A percentile compares a stretch with the other conserved stretches of the same genome.
These are phyloP conservation scores for Chloromonas sp. DNA, from an alignment of 163 green algal genomes.

Conservation along the genomic window DNA sequence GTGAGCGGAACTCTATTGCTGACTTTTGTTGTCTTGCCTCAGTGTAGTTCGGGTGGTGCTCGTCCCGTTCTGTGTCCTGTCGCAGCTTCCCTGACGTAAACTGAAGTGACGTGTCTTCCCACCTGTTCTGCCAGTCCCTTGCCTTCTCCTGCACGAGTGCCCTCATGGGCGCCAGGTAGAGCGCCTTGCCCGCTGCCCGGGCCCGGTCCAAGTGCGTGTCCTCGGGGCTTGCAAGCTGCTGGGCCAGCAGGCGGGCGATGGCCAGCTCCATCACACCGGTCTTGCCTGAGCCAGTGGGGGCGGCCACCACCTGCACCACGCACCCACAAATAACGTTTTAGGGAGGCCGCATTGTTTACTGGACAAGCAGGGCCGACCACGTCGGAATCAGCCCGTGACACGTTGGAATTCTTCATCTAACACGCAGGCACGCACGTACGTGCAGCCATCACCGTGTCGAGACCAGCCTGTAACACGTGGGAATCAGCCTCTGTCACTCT, in stretches of 20 bases:
- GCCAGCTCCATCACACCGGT: slow-evolving; percentile 90
- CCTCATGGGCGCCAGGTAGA: slow-evolving; percentile 60
- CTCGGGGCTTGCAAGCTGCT: slow-evolving; percentile 18
- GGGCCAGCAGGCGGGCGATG: slow-evolving; percentile 61
- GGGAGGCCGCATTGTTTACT: no score
- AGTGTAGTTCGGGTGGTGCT: no score
- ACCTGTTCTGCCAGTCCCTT: slow-evolving; percentile 50
- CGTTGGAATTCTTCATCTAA: no score
- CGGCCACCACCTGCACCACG: slow-evolving; percentile 58
- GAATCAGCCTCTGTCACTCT: no score
- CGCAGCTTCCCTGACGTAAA: no score
- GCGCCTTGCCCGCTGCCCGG: slow-evolving; percentile 17
- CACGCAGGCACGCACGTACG: no score
- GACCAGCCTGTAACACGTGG: no score
- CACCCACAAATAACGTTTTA: no score
- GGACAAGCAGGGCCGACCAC: no score
- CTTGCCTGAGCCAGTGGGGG: slow-evolving; percentile 88
- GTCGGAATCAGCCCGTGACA: no score
- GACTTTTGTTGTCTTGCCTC: not conserved
- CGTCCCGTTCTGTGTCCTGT: no score
- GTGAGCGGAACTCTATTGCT: slow-evolving; percentile 21
- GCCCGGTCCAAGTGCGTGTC: not conserved
- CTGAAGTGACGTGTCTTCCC: not conserved
- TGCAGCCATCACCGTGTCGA: no score
- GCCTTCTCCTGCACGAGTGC: slow-evolving; percentile 65